Conservation (phyloP, 148 eudicot genomes). For the Simmondsia chinensis region DNA sequence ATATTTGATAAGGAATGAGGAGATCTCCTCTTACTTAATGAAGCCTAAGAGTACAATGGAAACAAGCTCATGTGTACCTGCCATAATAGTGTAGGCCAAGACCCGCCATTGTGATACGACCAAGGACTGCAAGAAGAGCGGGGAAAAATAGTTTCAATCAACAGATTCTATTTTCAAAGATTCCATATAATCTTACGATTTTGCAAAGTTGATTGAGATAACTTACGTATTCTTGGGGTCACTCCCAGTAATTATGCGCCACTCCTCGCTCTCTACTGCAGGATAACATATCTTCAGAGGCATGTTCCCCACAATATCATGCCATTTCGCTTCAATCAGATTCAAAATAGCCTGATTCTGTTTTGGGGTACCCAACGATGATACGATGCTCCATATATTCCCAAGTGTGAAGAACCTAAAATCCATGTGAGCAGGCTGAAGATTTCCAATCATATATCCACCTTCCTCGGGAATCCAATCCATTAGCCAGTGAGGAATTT, state of each 20-base stretch:
- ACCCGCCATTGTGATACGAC: conserved; percentile 98
- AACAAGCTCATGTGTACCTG: conserved; percentile 46
- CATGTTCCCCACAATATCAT: conserved; percentile 69
- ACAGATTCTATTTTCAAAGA: neutral
- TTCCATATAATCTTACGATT: neutral
- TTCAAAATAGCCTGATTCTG: conserved; percentile 66
- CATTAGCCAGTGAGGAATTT: conserved; percentile 83
- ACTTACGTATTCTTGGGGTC: conserved; percentile 92
- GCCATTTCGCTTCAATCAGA: conserved; percentile 90
- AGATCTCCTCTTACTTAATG: neutral
- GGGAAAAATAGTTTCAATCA: neutral
- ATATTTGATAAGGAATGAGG: neutral
- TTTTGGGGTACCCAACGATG: conserved; percentile 54
- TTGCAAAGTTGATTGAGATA: neutral
- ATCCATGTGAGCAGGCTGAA: conserved; percentile 94
- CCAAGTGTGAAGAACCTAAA: conserved; percentile 82
- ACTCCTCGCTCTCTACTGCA: conserved; percentile 75
- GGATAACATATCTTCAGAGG: conserved; percentile 94
- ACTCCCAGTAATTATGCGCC: conserved; percentile 89
- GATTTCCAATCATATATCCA: conserved; percentile 78
- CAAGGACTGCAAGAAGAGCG: conserved; percentile 53
- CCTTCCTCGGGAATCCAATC: conserved; percentile 85
- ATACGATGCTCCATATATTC: conserved; percentile 68
- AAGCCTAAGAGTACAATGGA: neutral
- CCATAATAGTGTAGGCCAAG: conserved; percentile 95